Conservation (phyloP, 225 moss, liverwort and hornwort genomes). For the Marchantia paleacea region DNA sequence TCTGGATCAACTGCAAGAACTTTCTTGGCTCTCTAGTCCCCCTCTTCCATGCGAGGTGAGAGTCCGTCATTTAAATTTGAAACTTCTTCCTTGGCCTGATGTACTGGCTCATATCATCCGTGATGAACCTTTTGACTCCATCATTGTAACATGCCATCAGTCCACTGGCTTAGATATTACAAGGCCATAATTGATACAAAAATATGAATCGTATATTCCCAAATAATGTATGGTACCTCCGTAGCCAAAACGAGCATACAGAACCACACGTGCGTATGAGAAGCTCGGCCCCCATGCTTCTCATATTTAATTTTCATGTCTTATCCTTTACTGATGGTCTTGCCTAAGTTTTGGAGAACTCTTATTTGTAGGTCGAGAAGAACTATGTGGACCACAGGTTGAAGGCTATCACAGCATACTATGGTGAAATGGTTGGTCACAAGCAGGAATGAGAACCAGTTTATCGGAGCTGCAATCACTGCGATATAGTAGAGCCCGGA, state of each 20-base stretch:
- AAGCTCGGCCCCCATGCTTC: not conserved
- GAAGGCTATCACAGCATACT: constrained; percentile 90
- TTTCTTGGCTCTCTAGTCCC: constrained; percentile 71
- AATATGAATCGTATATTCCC: not conserved
- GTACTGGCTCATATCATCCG: not conserved
- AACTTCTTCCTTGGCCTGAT: not conserved
- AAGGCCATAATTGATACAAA: not conserved
- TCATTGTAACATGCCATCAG: not conserved
- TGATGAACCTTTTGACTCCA: not conserved
- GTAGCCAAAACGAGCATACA: not conserved
- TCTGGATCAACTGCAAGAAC: constrained; percentile 61
- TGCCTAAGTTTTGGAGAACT: not conserved
- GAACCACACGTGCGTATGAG: not conserved
- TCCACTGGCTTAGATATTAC: not conserved
- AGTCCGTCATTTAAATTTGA: not conserved
- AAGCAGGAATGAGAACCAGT: not conserved
- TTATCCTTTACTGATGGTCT: not conserved
- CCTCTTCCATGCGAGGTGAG: constrained; percentile 77
- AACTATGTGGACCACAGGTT: constrained; percentile 74
- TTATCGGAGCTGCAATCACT: too few species aligned
- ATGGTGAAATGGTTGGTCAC: constrained; percentile 53
- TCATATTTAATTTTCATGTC: not conserved
- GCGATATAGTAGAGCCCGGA: too few species aligned
- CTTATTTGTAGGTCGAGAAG: constrained; percentile 60
- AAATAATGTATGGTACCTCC: not conserved